Percentiles rank a stretch among this genome's conserved stretches.
phyloP scores from a whole-genome alignment of 192 early-diverging fungal species.

The Rhizophlyctis rosea region DNA sequence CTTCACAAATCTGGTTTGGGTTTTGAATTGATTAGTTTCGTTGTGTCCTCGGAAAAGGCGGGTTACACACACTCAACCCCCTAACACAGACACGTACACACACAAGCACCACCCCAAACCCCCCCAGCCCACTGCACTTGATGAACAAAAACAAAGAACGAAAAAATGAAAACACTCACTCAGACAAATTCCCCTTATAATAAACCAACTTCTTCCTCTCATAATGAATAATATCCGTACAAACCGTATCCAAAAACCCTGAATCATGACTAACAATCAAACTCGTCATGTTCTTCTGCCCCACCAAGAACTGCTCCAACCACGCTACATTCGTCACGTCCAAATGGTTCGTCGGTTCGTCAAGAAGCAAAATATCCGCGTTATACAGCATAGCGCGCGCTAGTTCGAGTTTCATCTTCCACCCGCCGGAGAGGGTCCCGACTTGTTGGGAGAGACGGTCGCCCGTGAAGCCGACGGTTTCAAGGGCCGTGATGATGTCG shows the following conservation, averaged over 20 bases:
- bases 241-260: conserved; percentile 74
- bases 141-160: not conserved
- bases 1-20: conserved; percentile 57
- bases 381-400: conserved; percentile 60
- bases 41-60: not conserved
- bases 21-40: not conserved
- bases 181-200: conserved; percentile 75
- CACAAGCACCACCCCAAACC: too few relatives aligned
- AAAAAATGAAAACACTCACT: conserved; percentile 21
- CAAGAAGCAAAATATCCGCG: conserved; percentile 85
- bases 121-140: too few relatives aligned
- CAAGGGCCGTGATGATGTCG: conserved; percentile 35
- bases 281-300: conserved; percentile 62
- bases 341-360: conserved; percentile 93
- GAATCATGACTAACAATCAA: conserved; percentile 83
- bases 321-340: conserved; percentile 74
- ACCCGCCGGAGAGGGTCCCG: conserved; percentile 55
- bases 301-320: conserved; percentile 70
- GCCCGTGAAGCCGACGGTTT: conserved; percentile 45
- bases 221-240: conserved; percentile 77
- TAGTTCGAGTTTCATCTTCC: conserved; percentile 63
- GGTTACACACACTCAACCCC: too few relatives aligned
- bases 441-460: conserved; percentile 39
- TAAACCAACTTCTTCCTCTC: conserved; percentile 73
- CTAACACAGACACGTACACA: too few relatives aligned